Percentiles rank a stretch among this genome's conserved stretches.
Evolutionary conservation across 2,329 filamentous ascomycete species (phyloP).

Genomic region (Penicillium expansum): DNA sequence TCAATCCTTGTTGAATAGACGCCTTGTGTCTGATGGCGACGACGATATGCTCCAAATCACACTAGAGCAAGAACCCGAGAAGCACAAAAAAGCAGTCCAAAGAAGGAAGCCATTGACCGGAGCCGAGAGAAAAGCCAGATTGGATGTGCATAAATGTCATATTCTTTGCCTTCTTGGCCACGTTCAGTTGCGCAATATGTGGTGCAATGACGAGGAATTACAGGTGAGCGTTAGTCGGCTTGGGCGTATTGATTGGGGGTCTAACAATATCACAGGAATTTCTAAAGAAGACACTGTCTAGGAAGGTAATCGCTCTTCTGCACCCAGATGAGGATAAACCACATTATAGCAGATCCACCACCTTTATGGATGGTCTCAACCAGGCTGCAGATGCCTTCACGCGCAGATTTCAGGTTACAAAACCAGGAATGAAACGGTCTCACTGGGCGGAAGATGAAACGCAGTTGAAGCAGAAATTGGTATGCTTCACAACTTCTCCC

Average conservation of each 20-base stretch:
- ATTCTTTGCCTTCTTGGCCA: conserved; percentile 79
- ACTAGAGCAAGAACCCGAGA: conserved; percentile 32
- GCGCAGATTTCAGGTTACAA: conserved; percentile 67
- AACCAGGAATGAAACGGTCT: conserved; percentile 66
- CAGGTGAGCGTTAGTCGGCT: conserved; percentile 49
- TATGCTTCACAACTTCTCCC: conserved; percentile 19
- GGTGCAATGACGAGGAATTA: conserved; percentile 76
- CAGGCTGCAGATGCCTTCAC: conserved; percentile 66
- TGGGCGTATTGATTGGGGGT: background rate
- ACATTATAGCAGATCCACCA: conserved; percentile 73
- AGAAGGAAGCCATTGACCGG: conserved; percentile 55
- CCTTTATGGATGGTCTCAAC: conserved; percentile 75
- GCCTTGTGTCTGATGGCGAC: conserved; percentile 8
- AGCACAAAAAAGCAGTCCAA: conserved; percentile 23
- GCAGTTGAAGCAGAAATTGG: conserved; percentile 56
- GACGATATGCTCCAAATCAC: conserved; percentile 39
- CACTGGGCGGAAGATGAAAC: conserved; percentile 71
- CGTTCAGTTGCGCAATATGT: conserved; percentile 72
- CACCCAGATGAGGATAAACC: conserved; percentile 65
- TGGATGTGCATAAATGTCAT: conserved; percentile 84
- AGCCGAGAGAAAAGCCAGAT: conserved; percentile 59
- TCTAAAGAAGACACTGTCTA: conserved; percentile 64
- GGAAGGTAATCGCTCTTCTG: conserved; percentile 64
- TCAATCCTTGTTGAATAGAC: conserved; percentile 11
- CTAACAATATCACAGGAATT: conserved; percentile 26